These are phyloP conservation scores for Crucibulum cyathiforme DNA, from an alignment of 1,284 basidiomycete genomes.

Conservation along the genomic window DNA sequence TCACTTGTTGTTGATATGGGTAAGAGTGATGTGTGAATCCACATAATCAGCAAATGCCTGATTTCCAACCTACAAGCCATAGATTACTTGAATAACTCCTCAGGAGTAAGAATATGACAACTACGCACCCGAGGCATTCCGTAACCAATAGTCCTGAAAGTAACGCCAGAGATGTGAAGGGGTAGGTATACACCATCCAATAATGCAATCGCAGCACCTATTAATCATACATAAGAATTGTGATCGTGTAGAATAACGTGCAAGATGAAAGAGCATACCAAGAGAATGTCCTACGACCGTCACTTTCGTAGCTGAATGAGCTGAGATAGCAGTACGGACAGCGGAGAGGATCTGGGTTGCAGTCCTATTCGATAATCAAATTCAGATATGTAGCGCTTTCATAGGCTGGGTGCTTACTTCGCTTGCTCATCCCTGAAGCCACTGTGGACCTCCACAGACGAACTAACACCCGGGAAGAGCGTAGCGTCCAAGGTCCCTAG, in stretches of 20 bases:
- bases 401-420: slow-evolving; percentile 35
- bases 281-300: slow-evolving; percentile 59
- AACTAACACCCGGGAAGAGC: slow-evolving; percentile 62
- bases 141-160: slow-evolving; percentile 44
- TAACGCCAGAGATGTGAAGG: slow-evolving; percentile 37
- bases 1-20: slow-evolving; percentile 57
- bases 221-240: neutral
- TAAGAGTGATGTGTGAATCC: slow-evolving; percentile 49
- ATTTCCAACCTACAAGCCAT: slow-evolving; percentile 56
- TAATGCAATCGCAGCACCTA: slow-evolving; percentile 57
- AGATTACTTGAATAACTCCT: neutral
- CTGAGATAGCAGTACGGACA: slow-evolving; percentile 46
- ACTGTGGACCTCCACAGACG: slow-evolving; percentile 52
- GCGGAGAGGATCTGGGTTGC: slow-evolving; percentile 48
- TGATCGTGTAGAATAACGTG: neutral
- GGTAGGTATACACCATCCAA: slow-evolving; percentile 46
- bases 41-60: slow-evolving; percentile 64
- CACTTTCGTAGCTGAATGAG: slow-evolving; percentile 42
- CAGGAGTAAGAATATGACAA: neutral
- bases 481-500: slow-evolving; percentile 41
- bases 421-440: slow-evolving; percentile 61
- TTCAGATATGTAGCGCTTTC: neutral
- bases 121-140: slow-evolving; percentile 61
- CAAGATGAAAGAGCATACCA: slow-evolving; percentile 28
- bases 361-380: slow-evolving; percentile 35